Evolutionary conservation across 306 rosid genomes (phyloP), one percentile per base, ranked within the genome.

Genomic region (Castanopsis chinensis): DNA sequence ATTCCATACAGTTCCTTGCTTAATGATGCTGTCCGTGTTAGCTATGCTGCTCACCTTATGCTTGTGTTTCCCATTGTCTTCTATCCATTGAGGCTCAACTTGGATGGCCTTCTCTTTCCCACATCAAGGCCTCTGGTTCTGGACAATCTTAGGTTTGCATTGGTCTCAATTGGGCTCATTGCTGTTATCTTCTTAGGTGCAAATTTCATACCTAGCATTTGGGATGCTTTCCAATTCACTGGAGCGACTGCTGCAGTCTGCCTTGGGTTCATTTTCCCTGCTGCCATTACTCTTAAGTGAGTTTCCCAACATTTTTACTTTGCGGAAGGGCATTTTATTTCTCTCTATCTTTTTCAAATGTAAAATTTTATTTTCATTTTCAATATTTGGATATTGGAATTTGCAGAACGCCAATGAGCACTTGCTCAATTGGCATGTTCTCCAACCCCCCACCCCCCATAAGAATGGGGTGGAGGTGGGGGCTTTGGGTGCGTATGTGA

Each of bases 1-100:
- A 90, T 93, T 79, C 98, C 95, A 52, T 90, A 75, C 5, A 82
- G 97, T 70, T 64, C 90, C 41, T 51, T 86, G 76, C 91, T 93
- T 45, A 93, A 91, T 60, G 98, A 93, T 25, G 88, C 89, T 8
- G 91, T 93, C 59, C 97, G 98, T 35, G 85, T 89, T 17, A 90
- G 95, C 88, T 93, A 93, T 76, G 97, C 92, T 28, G 98, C 93
- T n/a, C 98, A 93, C 76, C 97, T 93, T 55, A 80, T 93, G 87
- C 97, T 93, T 73, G 98, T 93, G 28, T 91, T 93, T 74, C 97
- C 98, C 1, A 87, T 93, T 27, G 95, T 93, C 76, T 93, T 93
- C 82, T 90, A 72, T 78, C 91, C 95, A 2, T 80, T 93, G 59
- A 75, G 98, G 61, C 81, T 91, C 90, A 93, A 91, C 81, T 69